Evolutionary conservation across 2,329 filamentous ascomycete species (phyloP).

Genomic region (Aspergillus terreus): DNA sequence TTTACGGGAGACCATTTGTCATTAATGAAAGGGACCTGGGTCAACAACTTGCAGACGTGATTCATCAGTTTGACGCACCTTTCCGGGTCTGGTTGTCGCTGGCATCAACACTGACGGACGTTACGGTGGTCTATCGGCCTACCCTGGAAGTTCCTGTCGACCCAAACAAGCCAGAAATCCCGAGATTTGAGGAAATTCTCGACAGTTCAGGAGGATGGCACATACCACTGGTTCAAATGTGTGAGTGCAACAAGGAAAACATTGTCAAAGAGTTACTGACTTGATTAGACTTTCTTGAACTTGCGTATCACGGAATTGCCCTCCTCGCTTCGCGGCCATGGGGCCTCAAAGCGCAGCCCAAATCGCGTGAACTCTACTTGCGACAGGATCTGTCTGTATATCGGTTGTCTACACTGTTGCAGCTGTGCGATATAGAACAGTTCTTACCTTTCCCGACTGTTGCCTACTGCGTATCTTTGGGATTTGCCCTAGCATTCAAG

Average conservation of each 20-base stretch:
- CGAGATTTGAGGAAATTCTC: slow-evolving; percentile 9
- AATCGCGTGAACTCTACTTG: slow-evolving; percentile 3
- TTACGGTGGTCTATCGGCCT: slow-evolving; percentile 12
- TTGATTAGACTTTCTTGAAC: slow-evolving; percentile 7
- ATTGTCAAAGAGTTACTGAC: not conserved
- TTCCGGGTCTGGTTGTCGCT: slow-evolving; percentile 14
- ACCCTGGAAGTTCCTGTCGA: slow-evolving; percentile 4
- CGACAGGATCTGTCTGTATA: slow-evolving; percentile 8
- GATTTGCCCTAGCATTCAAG: slow-evolving; percentile 15
- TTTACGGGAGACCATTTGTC: slow-evolving; percentile 18
- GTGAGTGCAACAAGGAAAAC: not conserved
- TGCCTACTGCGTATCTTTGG: slow-evolving; percentile 15
- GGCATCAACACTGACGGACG: slow-evolving; percentile 7
- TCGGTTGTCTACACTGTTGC: slow-evolving; percentile 3
- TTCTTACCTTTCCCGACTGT: slow-evolving; percentile 12
- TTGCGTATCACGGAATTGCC: slow-evolving; percentile 13
- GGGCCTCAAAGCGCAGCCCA: slow-evolving; percentile 9
- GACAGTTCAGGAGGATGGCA: slow-evolving; percentile 1
- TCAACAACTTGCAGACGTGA: slow-evolving; percentile 11
- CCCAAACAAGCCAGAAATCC: slow-evolving; percentile 8
- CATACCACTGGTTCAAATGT: not conserved
- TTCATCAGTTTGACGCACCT: slow-evolving; percentile 9
- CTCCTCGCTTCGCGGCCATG: slow-evolving; percentile 12
- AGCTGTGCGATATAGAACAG: slow-evolving; percentile 2
- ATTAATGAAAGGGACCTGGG: slow-evolving; percentile 17